Conservation (phyloP, 1,139 yeast genomes). For the Saccharomycopsis hybrid region DNA sequence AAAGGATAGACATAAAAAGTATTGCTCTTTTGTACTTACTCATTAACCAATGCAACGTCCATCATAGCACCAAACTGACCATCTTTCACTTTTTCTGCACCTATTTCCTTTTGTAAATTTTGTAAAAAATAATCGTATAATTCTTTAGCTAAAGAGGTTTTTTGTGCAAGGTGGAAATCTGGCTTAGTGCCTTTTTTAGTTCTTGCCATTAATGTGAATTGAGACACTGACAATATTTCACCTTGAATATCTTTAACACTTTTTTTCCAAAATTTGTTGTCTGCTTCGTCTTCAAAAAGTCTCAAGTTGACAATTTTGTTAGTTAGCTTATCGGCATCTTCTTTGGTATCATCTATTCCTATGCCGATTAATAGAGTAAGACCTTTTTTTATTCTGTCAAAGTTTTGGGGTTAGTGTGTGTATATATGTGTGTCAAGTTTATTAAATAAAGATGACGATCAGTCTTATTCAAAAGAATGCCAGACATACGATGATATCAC, state of each 20-base stretch:
- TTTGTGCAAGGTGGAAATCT: constrained; percentile 85
- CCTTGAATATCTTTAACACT: constrained; percentile 47
- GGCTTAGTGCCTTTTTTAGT: constrained; percentile 90
- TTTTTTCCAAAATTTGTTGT: constrained; percentile 61
- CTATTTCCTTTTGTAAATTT: constrained; percentile 46
- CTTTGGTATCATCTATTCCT: constrained; percentile 64
- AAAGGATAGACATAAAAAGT: not conserved
- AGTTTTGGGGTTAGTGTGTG: not conserved
- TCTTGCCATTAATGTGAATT: constrained; percentile 80
- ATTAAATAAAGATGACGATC: not conserved
- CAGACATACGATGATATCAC: constrained; percentile 65
- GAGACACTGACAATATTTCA: constrained; percentile 68
- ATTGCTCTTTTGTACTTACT: constrained; percentile 26
- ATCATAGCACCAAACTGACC: constrained; percentile 97
- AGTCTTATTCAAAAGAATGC: not conserved
- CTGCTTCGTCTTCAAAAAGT: constrained; percentile 57
- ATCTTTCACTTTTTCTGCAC: constrained; percentile 59
- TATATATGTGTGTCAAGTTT: not conserved
- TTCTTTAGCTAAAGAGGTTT: constrained; percentile 60
- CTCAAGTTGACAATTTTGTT: constrained; percentile 58
- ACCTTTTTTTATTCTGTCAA: constrained; percentile 57
- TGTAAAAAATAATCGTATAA: constrained; percentile 59
- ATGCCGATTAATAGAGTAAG: constrained; percentile 80
- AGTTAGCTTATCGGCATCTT: constrained; percentile 65
- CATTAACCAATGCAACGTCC: constrained; percentile 83